These are phyloP conservation scores for Penicillium angulare DNA, from an alignment of 495 filamentous ascomycete species.

Conservation along the genomic window DNA sequence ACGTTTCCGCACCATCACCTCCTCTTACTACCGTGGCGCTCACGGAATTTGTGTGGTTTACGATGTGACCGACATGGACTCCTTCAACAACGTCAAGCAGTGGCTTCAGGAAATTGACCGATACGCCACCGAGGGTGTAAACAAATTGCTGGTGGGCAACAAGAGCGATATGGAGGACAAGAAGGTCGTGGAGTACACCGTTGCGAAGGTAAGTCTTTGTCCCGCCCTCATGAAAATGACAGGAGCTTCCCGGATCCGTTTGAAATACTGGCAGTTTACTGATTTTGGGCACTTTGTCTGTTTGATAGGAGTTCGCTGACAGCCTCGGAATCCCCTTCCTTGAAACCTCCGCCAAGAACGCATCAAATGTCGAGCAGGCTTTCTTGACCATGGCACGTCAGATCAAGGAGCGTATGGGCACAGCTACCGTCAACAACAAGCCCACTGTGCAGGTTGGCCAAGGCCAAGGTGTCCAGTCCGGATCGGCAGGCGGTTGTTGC, in stretches of 20 bases:
- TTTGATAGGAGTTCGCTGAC: slow-evolving; percentile 88
- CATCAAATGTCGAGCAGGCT: slow-evolving; percentile 98
- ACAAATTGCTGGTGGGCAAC: slow-evolving; percentile 98
- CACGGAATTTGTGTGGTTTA: slow-evolving; percentile 99
- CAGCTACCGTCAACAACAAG: slow-evolving; percentile 96
- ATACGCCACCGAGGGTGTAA: slow-evolving; percentile 98
- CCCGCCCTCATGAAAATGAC: too few species aligned
- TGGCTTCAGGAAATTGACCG: slow-evolving; percentile 99
- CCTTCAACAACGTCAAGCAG: slow-evolving; percentile 99
- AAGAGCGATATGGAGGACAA: slow-evolving; percentile 99
- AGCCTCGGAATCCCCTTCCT: slow-evolving; percentile 99
- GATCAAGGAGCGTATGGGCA: slow-evolving; percentile 99
- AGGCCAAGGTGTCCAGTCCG: slow-evolving; percentile 91
- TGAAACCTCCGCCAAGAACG: slow-evolving; percentile 99
- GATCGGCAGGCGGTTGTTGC: slow-evolving; percentile 89
- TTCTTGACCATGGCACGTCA: slow-evolving; percentile 99
- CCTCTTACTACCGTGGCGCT: slow-evolving; percentile 97
- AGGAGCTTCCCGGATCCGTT: too few species aligned
- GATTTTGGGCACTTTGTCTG: too few species aligned
- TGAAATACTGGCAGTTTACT: too few species aligned
- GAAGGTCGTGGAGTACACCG: slow-evolving; percentile 99
- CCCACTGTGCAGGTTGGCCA: slow-evolving; percentile 92
- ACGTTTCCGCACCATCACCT: slow-evolving; percentile 98
- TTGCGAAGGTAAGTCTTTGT: slow-evolving; percentile 76
- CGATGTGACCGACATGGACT: slow-evolving; percentile 99